These are phyloP conservation scores for Aspergillus cejpii DNA, from an alignment of 2,329 filamentous ascomycete genomes.

Conservation along the genomic window DNA sequence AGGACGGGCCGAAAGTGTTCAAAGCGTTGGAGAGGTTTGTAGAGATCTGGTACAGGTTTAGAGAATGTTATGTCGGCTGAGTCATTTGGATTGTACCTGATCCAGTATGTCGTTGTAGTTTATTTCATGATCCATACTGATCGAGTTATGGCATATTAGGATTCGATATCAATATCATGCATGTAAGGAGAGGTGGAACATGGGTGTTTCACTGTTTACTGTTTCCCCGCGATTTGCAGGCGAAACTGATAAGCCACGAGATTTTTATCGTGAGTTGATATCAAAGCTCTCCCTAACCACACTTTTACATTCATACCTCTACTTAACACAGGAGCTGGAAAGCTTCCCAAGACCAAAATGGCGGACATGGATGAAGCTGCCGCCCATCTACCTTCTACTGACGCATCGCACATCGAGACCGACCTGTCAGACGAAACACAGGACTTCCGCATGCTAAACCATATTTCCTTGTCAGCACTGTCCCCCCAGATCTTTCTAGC, in stretches of 20 bases:
- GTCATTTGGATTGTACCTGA: constrained; percentile 15
- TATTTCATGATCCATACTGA: background rate
- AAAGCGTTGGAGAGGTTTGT: constrained; percentile 39
- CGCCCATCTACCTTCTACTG: constrained; percentile 27
- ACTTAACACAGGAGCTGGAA: too few species aligned
- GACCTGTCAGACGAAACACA: constrained; percentile 72
- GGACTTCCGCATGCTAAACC: constrained; percentile 71
- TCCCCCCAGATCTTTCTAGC: background rate
- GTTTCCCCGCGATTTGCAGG: constrained; percentile 3
- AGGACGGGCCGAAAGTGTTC: constrained; percentile 35
- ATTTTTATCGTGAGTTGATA: constrained; percentile 13
- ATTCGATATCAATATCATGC: background rate
- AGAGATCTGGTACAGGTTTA: constrained; percentile 29
- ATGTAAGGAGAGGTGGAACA: background rate
- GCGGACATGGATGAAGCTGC: constrained; percentile 42
- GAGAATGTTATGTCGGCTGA: background rate
- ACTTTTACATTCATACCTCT: too few species aligned
- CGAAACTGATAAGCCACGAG: constrained; percentile 11
- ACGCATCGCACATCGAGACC: constrained; percentile 45
- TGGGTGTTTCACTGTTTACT: background rate
- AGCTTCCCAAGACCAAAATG: constrained; percentile 25
- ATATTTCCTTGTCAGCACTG: constrained; percentile 45
- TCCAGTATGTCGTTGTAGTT: constrained; percentile 19
- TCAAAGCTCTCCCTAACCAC: background rate
- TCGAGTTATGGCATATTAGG: background rate